Evolutionary conservation across 2,329 filamentous ascomycete genomes (phyloP), one percentile per base, ranked within the genome.

Genomic region (Neopestalotiopsis sp.): DNA sequence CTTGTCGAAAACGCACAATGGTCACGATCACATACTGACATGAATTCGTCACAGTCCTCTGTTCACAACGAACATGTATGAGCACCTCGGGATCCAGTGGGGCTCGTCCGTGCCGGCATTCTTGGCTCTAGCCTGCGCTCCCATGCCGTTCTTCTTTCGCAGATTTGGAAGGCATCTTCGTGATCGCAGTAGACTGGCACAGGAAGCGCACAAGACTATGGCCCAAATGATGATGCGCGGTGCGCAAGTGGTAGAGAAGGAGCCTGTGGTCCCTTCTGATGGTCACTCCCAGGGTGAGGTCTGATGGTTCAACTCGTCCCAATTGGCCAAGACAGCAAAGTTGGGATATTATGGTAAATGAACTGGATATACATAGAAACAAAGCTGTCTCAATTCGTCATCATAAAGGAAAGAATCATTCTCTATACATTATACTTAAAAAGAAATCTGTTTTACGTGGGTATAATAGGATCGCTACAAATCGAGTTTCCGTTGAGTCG

Each of bases 41-140:
- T 9, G 13, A n/a, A 17, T 17, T 17, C 9, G 5, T 38, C 10
- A 1, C 3, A 53, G 45, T 78, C 89, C 88, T 1, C 79, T 69
- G 13, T 45, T 63, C 5, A 63, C 61, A 6, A 66, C 42, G 14
- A 34, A 80, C 30, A 82, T 83, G 80, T 83, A 80, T 69, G 61
- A 77, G n/a, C 75, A 75, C 24, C 76, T 83, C 5, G 85, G 87
- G 34, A 87, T 88, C 65, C 87, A 89, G 74, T 90, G 88, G 88
- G 88, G 86, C 0, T 84, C 82, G 3, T 83, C 83, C 0, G 81
- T 90, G 12, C 88, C 87, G 0, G 88, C 84, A 0, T 90, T 90
- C 79, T 80, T 90, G 3, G 85, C 87, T 0, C 74, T 89, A 3
- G 80, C 81, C 6, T 89, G 87, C 73, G 45, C 45, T 7, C 45